Conservation (phyloP, 2,329 filamentous ascomycete species). For the Sclerotinia spermophila region DNA sequence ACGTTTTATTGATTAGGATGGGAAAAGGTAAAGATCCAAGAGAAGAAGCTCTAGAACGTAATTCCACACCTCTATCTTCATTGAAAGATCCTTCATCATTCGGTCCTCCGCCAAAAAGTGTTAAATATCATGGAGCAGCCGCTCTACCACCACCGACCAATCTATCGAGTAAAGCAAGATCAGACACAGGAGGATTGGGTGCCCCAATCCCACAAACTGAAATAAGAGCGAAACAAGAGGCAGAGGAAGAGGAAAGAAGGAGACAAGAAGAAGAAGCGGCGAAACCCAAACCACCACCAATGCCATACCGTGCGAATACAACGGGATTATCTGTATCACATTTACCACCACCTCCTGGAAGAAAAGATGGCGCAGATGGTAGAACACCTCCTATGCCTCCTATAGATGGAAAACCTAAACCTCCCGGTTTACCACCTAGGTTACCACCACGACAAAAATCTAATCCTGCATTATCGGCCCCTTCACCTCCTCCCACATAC, state of each 20-base stretch:
- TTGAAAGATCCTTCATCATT: conserved; percentile 63
- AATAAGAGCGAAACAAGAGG: conserved; percentile 35
- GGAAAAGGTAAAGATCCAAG: conserved; percentile 36
- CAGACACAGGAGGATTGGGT: conserved; percentile 41
- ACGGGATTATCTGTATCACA: conserved; percentile 57
- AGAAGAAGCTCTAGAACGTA: conserved; percentile 28
- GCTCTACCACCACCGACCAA: conserved; percentile 25
- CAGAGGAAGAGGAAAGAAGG: conserved; percentile 32
- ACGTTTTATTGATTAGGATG: conserved; percentile 24
- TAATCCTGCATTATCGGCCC: conserved; percentile 38
- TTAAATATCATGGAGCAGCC: conserved; percentile 35
- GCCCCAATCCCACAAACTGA: conserved; percentile 43
- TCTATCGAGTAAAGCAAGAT: conserved; percentile 29
- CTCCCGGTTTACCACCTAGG: conserved; percentile 53
- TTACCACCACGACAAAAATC: conserved; percentile 48
- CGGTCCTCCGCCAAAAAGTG: conserved; percentile 61
- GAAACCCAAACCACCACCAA: conserved; percentile 43
- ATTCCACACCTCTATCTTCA: conserved; percentile 50
- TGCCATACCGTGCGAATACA: conserved; percentile 58
- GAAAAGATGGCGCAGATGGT: conserved; percentile 38
- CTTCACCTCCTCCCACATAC: conserved; percentile 42
- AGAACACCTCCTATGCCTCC: conserved; percentile 27
- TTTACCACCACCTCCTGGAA: conserved; percentile 57
- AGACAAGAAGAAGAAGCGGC: conserved; percentile 31
- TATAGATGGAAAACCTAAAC: conserved; percentile 30